These are phyloP conservation scores for Aspergillus eucalypticola DNA, from an alignment of 2,329 filamentous ascomycete species.

Conservation along the genomic window DNA sequence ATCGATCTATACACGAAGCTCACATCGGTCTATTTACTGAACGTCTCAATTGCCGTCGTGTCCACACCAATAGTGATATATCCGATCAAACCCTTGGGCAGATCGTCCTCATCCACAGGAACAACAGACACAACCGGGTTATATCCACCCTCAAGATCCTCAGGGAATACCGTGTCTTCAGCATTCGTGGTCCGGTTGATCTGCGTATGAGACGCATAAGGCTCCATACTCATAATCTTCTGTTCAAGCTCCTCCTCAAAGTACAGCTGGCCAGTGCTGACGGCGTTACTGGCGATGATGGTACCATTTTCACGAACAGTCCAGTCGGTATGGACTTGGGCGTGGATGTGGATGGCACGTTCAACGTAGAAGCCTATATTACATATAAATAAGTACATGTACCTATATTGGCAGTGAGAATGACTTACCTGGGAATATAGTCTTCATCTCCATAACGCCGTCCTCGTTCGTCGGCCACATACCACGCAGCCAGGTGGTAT, in stretches of 20 bases:
- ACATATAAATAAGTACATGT: background rate
- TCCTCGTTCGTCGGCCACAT: slow-evolving; percentile 48
- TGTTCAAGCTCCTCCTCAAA: slow-evolving; percentile 31
- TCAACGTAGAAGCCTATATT: slow-evolving; percentile 42
- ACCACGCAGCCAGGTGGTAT: slow-evolving; percentile 48
- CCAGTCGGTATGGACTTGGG: slow-evolving; percentile 44
- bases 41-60: slow-evolving; percentile 19
- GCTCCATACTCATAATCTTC: slow-evolving; percentile 37
- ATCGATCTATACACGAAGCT: too few relatives aligned
- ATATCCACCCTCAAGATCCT: slow-evolving; percentile 26
- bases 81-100: slow-evolving; percentile 38
- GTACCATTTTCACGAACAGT: slow-evolving; percentile 29
- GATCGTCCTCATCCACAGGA: slow-evolving; percentile 35
- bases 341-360: slow-evolving; percentile 51
- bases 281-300: slow-evolving; percentile 27
- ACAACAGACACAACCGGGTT: slow-evolving; percentile 35
- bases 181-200: slow-evolving; percentile 41
- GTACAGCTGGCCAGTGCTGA: slow-evolving; percentile 37
- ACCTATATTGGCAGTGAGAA: background rate
- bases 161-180: slow-evolving; percentile 12
- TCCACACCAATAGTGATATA: slow-evolving; percentile 42
- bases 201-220: slow-evolving; percentile 35
- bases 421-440: slow-evolving; percentile 39
- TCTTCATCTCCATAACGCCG: slow-evolving; percentile 51
- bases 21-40: background rate